A percentile compares a stretch with the other conserved stretches of the same genome.
These are phyloP conservation scores for Penicillium malachiteum DNA, from an alignment of 495 filamentous ascomycete genomes.

Conservation along the genomic window DNA sequence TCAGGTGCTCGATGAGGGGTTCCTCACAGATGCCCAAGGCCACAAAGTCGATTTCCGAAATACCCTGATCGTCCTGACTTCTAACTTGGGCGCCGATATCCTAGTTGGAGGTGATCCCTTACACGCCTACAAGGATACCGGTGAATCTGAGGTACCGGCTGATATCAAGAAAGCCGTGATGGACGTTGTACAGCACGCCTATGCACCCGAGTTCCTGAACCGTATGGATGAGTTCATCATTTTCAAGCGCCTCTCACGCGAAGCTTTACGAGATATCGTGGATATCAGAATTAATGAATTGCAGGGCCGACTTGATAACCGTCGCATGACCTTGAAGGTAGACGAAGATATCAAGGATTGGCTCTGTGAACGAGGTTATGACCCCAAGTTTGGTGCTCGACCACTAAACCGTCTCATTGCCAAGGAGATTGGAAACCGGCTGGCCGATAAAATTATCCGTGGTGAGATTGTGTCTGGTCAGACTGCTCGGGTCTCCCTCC, in stretches of 20 bases:
- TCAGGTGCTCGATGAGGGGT: constrained; percentile 95
- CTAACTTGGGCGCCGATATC: constrained; percentile 70
- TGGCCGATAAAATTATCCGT: constrained; percentile 89
- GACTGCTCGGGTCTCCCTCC: constrained; percentile 64
- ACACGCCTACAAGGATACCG: constrained; percentile 49
- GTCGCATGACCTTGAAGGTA: constrained; percentile 75
- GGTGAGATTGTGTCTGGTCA: constrained; percentile 78
- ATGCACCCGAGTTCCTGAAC: constrained; percentile 94
- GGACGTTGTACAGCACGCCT: constrained; percentile 75
- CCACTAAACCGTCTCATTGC: constrained; percentile 88
- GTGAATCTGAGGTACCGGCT: constrained; percentile 62
- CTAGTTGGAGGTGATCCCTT: constrained; percentile 46
- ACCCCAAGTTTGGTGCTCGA: constrained; percentile 88
- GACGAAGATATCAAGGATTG: constrained; percentile 71
- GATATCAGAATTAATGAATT: constrained; percentile 88
- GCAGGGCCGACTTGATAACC: constrained; percentile 77
- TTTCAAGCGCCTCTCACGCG: constrained; percentile 77
- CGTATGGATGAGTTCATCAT: constrained; percentile 96
- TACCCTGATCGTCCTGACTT: constrained; percentile 93
- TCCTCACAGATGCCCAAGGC: constrained; percentile 91
- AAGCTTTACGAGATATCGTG: constrained; percentile 86
- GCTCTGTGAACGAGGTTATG: constrained; percentile 86
- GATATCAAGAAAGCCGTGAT: constrained; percentile 76
- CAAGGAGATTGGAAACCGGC: constrained; percentile 80
- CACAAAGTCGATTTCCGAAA: constrained; percentile 96